Conservation (phyloP, 176 grass and related monocot genomes). For the Alopecurus myosuroides region DNA sequence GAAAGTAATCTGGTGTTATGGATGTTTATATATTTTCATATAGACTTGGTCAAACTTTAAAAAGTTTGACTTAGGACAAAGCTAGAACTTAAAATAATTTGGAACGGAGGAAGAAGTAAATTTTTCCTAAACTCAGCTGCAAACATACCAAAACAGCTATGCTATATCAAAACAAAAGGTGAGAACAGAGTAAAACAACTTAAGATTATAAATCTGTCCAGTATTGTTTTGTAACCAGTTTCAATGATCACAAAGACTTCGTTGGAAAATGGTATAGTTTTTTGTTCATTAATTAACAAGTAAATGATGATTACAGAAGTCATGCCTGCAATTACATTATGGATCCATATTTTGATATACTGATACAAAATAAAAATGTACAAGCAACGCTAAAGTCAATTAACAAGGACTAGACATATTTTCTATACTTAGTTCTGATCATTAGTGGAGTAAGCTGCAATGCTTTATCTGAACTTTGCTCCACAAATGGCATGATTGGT, state of each 20-base stretch:
- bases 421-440: conserved; percentile 9
- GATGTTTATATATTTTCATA: neutral
- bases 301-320: neutral
- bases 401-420: neutral
- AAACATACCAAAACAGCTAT: neutral
- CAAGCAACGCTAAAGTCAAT: neutral
- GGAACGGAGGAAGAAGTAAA: neutral
- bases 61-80: neutral
- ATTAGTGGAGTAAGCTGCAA: neutral
- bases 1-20: neutral
- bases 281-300: neutral
- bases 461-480: neutral
- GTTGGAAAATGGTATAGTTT: neutral
- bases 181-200: neutral
- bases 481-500: neutral
- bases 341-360: neutral
- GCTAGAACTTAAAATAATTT: neutral
- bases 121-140: neutral
- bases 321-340: neutral
- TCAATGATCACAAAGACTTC: neutral
- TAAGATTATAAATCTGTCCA: neutral
- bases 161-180: neutral
- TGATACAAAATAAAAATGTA: neutral
- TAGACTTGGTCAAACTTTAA: no score
- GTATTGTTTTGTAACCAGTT: neutral